phyloP scores from a whole-genome alignment of 2,329 filamentous ascomycete species.

The Trichoderma asperellum region DNA sequence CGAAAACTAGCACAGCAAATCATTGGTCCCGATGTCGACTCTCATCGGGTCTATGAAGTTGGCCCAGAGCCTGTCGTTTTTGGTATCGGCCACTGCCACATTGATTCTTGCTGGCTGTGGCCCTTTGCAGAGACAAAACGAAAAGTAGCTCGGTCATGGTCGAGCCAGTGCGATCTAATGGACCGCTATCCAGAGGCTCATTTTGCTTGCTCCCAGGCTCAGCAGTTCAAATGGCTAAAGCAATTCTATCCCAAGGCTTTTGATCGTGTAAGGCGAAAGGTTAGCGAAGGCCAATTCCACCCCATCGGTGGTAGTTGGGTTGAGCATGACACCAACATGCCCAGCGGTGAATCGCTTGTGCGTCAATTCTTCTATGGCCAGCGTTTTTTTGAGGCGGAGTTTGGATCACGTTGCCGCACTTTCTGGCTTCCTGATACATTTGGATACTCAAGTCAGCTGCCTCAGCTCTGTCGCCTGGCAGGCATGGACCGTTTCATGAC shows the following conservation, averaged over 20 bases:
- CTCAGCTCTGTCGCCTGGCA: constrained; percentile 89
- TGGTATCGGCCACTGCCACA: constrained; percentile 94
- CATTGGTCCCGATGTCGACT: constrained; percentile 79
- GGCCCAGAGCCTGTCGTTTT: constrained; percentile 77
- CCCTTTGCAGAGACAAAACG: constrained; percentile 97
- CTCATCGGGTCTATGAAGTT: constrained; percentile 79
- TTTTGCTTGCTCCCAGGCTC: constrained; percentile 90
- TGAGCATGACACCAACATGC: constrained; percentile 97
- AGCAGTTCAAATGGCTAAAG: constrained; percentile 98
- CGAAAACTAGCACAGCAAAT: constrained; percentile 84
- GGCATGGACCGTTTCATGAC: constrained; percentile 97
- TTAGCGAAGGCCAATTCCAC: constrained; percentile 88
- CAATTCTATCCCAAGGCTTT: constrained; percentile 85
- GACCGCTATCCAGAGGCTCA: constrained; percentile 92
- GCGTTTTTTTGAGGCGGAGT: constrained; percentile 89
- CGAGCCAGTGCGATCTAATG: constrained; percentile 93
- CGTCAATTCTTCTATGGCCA: constrained; percentile 96
- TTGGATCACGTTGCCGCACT: constrained; percentile 83
- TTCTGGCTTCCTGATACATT: constrained; percentile 99
- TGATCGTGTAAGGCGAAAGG: constrained; percentile 87
- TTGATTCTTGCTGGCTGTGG: constrained; percentile 98
- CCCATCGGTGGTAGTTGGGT: constrained; percentile 98
- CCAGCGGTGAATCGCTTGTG: constrained; percentile 90
- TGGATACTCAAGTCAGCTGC: constrained; percentile 92
- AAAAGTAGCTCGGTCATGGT: constrained; percentile 95